These are phyloP conservation scores for Parastagonospora avenae DNA, from an alignment of 2,329 filamentous ascomycete species.

Conservation along the genomic window DNA sequence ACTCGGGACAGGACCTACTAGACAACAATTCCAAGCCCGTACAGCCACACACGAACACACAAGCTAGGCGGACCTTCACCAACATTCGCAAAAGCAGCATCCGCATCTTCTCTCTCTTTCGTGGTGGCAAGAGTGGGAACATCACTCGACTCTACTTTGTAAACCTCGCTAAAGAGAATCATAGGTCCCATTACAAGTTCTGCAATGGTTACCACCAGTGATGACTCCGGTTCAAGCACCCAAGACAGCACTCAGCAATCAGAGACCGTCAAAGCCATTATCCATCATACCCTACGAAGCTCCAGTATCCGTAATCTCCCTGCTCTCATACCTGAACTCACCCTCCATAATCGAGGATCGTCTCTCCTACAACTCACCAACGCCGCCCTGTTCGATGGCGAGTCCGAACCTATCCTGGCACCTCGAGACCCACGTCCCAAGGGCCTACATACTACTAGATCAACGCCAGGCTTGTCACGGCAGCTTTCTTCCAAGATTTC, in stretches of 20 bases:
- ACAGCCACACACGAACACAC: conserved; percentile 18
- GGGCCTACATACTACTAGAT: conserved; percentile 30
- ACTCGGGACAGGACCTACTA: conserved; percentile 13
- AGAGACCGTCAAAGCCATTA: conserved; percentile 3
- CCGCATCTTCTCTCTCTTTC: conserved; percentile 43
- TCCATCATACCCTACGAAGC: conserved; percentile 10
- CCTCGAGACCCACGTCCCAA: conserved; percentile 11
- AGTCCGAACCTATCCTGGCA: conserved; percentile 36
- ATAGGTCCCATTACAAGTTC: conserved; percentile 22
- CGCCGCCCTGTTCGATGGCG: conserved; percentile 39
- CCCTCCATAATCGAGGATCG: conserved; percentile 17
- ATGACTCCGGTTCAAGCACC: conserved; percentile 16
- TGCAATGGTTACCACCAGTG: conserved; percentile 9
- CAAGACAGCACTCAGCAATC: conserved; percentile 19
- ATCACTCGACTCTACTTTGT: background rate
- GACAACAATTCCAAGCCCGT: conserved; percentile 18
- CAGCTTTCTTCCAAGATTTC: conserved; percentile 36
- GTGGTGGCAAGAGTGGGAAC: conserved; percentile 35
- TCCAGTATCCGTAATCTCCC: conserved; percentile 21
- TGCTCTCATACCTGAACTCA: conserved; percentile 11
- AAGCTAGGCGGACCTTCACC: conserved; percentile 31
- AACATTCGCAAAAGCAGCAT: conserved; percentile 38
- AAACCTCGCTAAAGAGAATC: conserved; percentile 2
- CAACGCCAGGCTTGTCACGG: conserved; percentile 34
- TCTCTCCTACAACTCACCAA: conserved; percentile 33